Percentiles rank a stretch among this genome's conserved stretches.
phyloP scores from a whole-genome alignment of 2,329 filamentous ascomycete genomes.

The Emmonsia crescens region DNA sequence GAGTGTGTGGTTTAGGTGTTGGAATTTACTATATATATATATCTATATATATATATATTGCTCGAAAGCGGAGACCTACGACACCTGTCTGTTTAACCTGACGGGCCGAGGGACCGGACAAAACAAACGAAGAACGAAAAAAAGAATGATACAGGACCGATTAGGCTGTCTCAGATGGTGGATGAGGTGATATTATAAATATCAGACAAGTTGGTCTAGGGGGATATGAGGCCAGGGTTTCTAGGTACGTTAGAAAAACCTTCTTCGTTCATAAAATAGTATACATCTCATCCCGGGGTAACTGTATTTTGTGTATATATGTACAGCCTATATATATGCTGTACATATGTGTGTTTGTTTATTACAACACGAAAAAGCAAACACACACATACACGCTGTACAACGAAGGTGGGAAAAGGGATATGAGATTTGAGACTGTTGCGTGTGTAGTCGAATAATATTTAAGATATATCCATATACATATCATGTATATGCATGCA shows the following conservation, averaged over 20 bases:
- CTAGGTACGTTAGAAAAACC: neutral
- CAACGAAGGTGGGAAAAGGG: neutral
- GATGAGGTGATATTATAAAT: neutral
- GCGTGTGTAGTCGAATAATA: neutral
- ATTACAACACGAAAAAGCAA: neutral
- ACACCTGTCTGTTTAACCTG: neutral
- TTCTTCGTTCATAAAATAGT: neutral
- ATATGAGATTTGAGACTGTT: neutral
- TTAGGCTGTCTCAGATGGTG: neutral
- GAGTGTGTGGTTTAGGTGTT: neutral
- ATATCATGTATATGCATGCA: neutral
- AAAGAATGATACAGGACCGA: neutral
- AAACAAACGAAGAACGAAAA: neutral
- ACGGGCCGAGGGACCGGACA: neutral
- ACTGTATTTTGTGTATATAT: neutral
- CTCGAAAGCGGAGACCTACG: neutral
- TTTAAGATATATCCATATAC: neutral
- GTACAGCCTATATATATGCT: neutral
- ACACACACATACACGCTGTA: neutral
- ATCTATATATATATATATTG: neutral
- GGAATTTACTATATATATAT: neutral
- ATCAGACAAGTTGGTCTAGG: neutral
- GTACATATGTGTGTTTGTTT: neutral
- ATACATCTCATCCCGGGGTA: neutral
- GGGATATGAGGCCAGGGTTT: neutral